Percentiles rank a stretch among this genome's conserved stretches.
Evolutionary conservation across 257 asterid species (phyloP).

Genomic region (Nicotiana benthamiana): DNA sequence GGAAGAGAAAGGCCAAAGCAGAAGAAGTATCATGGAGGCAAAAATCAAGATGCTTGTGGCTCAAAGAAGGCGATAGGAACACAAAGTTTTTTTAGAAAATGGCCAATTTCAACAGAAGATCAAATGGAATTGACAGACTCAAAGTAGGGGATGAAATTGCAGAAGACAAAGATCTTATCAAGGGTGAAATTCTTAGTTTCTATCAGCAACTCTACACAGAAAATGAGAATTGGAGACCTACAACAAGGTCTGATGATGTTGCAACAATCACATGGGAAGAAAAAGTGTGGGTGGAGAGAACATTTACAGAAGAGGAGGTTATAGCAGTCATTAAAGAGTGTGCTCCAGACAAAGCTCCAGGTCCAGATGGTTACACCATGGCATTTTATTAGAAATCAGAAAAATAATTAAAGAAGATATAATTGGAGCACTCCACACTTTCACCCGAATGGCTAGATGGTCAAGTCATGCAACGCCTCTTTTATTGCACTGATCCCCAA

Average conservation of each 20-base stretch:
- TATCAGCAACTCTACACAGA: neutral
- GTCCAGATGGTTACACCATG: neutral
- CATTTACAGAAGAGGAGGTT: neutral
- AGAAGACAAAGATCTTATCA: neutral
- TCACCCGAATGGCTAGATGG: neutral
- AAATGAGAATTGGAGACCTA: neutral
- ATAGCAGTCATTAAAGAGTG: neutral
- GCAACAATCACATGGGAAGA: neutral
- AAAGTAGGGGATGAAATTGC: no score
- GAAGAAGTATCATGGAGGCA: neutral
- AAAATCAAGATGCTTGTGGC: neutral
- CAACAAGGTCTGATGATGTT: neutral
- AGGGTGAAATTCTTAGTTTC: neutral
- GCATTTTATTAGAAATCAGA: neutral
- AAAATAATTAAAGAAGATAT: no score
- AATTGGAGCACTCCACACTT: neutral
- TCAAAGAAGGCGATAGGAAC: neutral
- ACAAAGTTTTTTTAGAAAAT: no score
- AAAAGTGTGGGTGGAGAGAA: no score
- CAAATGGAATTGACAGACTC: neutral
- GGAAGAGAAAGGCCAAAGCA: neutral
- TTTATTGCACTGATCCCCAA: neutral
- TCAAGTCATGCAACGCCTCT: neutral
- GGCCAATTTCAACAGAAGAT: neutral
- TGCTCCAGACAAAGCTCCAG: neutral